phyloP scores from a whole-genome alignment of 306 rosid species.

The Hylodesmum podocarpum region DNA sequence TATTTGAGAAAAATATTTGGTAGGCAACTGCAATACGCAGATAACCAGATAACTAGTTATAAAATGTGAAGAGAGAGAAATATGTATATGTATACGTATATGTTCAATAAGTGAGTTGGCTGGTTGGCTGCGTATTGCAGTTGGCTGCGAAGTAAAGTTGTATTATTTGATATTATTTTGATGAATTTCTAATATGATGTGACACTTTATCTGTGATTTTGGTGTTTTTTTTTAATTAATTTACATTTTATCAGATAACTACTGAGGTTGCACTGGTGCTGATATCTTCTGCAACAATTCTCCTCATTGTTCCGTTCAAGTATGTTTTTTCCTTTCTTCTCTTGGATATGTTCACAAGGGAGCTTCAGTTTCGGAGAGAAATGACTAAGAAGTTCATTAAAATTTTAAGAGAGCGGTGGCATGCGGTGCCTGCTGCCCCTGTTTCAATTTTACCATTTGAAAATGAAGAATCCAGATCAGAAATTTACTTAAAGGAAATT shows the following conservation, averaged over 20 bases:
- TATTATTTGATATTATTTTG: background rate
- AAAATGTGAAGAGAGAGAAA: too few relatives aligned
- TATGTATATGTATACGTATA: too few relatives aligned
- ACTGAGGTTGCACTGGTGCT: conserved; percentile 76
- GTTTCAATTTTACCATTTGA: conserved; percentile 82
- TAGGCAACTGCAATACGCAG: too few relatives aligned
- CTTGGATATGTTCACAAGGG: conserved; percentile 82
- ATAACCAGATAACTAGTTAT: too few relatives aligned
- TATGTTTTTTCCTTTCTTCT: conserved; percentile 68
- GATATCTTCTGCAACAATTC: conserved; percentile 63
- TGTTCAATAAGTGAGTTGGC: too few relatives aligned
- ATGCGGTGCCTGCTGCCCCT: conserved; percentile 84
- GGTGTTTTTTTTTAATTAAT: background rate
- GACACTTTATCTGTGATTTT: background rate
- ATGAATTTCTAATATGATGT: background rate
- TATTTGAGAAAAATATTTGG: too few relatives aligned
- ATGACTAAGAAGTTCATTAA: conserved; percentile 67
- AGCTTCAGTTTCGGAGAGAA: conserved; percentile 78
- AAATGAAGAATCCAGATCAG: conserved; percentile 44
- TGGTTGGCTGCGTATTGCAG: too few relatives aligned
- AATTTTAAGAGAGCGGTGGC: conserved; percentile 82
- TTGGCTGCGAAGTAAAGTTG: too few relatives aligned
- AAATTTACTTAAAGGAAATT: conserved; percentile 42
- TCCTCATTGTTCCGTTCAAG: conserved; percentile 74
- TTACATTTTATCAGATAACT: conserved; percentile 61